Percentiles rank a stretch among this genome's conserved stretches.
Evolutionary conservation across 2,329 filamentous ascomycete species (phyloP).

Genomic region (Colletotrichum tamarilloi): DNA sequence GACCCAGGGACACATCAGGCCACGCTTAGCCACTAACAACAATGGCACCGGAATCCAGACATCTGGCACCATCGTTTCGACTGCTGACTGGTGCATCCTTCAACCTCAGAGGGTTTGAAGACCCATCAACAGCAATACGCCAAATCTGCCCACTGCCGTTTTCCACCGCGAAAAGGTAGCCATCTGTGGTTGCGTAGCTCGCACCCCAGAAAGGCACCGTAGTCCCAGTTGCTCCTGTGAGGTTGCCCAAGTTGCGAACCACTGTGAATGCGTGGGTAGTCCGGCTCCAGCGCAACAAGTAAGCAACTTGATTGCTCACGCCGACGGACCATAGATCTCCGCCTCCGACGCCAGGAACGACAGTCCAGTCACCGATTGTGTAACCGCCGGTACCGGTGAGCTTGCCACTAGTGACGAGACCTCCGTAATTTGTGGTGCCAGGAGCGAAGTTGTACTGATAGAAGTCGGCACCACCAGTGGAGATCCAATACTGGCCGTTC

Average conservation of each 20-base stretch:
- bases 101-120: neutral
- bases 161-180: slow-evolving; percentile 37
- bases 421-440: slow-evolving; percentile 35
- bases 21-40: neutral
- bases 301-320: slow-evolving; percentile 1
- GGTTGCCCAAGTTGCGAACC: slow-evolving; percentile 26
- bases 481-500: slow-evolving; percentile 35
- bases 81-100: neutral
- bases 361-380: slow-evolving; percentile 37
- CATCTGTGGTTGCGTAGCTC: slow-evolving; percentile 35
- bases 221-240: slow-evolving; percentile 12
- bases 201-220: slow-evolving; percentile 34
- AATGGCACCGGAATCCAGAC: slow-evolving; percentile 15
- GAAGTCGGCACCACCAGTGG: slow-evolving; percentile 30
- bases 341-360: slow-evolving; percentile 34
- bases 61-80: slow-evolving; percentile 32
- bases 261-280: slow-evolving; percentile 17
- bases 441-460: slow-evolving; percentile 38
- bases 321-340: slow-evolving; percentile 37
- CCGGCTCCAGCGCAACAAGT: slow-evolving; percentile 36
- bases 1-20: no score
- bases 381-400: neutral
- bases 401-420: slow-evolving; percentile 11
- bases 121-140: slow-evolving; percentile 34
- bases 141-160: slow-evolving; percentile 39